Evolutionary conservation across 352 stramenopile species (phyloP), one percentile per base, ranked within the genome.

Genomic region (Globisporangium cylindrosporum): DNA sequence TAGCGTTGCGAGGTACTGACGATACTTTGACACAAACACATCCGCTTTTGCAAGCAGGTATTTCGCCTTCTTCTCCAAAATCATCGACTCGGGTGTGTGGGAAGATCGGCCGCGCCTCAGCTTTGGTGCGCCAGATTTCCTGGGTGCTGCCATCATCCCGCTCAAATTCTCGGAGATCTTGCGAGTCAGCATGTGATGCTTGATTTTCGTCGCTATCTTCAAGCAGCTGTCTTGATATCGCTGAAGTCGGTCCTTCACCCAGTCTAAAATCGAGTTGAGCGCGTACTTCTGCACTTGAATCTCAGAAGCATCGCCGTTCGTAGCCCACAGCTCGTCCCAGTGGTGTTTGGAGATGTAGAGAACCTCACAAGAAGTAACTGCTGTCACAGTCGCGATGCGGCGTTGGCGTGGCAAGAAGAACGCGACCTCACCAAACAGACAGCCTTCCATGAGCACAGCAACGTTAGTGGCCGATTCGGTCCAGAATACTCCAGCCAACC

Each of bases 21-120:
- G 66, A 29, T 77, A 79, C 24, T 77, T 69, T 20, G 78, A 77
- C 6, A 66, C 46, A 2, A 80, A 83, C 22, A 71, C 73, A 3
- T 92, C 80, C 0, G 72, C 79, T 34, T 85, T 84, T 0, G 72
- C 67, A 9, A 88, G 68, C 6, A 92, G 54, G 51, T 90, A 90
- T 32, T 77, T 81, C 1, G 81, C 80, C 51, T 92, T 92, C n/a
- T 73, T 84, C 55, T 92, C 82, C 15, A 91, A 46, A n/a, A 89
- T 34, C 8, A 80, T 58, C 0, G 73, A 67, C 54, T 87, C 79
- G 1, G 81, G 76, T 0, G 75, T 77, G 4, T 80, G 25, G 18
- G 79, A 81, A 0, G 68, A 68, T 4, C 63, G 66, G 7, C 4
- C 14, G 34, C 29, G 27, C 22, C 63, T 55, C 27, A 51, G 22